Evolutionary conservation across 1,139 yeast genomes (phyloP).

Genomic region (Yamadazyma songkhlaensis): DNA sequence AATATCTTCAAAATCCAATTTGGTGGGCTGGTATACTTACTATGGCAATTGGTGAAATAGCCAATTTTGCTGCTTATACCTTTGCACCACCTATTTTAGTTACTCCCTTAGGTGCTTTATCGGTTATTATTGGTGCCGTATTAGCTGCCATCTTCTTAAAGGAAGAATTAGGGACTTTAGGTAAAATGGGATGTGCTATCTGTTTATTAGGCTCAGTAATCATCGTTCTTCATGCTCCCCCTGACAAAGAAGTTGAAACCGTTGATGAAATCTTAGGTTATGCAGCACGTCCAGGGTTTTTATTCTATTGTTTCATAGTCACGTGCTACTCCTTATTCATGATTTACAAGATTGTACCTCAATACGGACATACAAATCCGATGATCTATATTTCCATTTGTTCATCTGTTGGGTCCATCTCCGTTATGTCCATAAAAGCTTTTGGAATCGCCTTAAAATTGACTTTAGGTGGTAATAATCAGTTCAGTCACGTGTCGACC

Average conservation of each 20-base stretch:
- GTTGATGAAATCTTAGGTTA: constrained; percentile 84
- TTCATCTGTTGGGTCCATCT: constrained; percentile 85
- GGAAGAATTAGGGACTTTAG: constrained; percentile 84
- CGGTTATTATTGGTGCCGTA: constrained; percentile 89
- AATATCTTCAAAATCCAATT: constrained; percentile 77
- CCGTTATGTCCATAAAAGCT: constrained; percentile 91
- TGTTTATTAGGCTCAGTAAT: constrained; percentile 89
- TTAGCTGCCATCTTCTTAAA: constrained; percentile 80
- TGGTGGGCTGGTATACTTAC: constrained; percentile 96
- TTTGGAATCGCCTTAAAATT: constrained; percentile 89
- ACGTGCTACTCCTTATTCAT: constrained; percentile 67
- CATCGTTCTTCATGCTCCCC: constrained; percentile 89
- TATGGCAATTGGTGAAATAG: constrained; percentile 90
- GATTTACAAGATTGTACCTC: constrained; percentile 82
- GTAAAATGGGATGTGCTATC: constrained; percentile 93
- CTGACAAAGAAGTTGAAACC: constrained; percentile 83
- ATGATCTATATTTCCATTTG: constrained; percentile 89
- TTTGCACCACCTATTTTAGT: constrained; percentile 93
- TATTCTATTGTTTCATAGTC: constrained; percentile 64
- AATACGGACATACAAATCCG: constrained; percentile 78
- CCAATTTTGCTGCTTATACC: constrained; percentile 92
- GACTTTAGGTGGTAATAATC: constrained; percentile 85
- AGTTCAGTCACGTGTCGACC: constrained; percentile 80
- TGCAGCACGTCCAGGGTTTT: constrained; percentile 78
- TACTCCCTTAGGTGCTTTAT: constrained; percentile 87